Evolutionary conservation across 148 eudicot species (phyloP).

Genomic region (Camellia lanceoleosa): DNA sequence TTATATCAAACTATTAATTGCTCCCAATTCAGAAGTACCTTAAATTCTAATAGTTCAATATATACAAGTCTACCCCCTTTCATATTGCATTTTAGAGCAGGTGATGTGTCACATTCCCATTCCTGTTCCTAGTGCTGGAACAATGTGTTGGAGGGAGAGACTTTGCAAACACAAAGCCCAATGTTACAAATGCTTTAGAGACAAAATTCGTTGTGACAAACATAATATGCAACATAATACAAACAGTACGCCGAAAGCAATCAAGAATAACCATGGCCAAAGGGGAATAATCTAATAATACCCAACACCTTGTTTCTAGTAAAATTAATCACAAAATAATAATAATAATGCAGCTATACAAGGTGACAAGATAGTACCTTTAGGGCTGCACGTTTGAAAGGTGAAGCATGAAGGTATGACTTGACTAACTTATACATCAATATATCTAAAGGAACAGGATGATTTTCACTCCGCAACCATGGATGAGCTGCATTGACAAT

Average conservation of each 20-base stretch:
- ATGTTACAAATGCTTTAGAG: background rate
- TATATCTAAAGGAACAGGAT: constrained; percentile 55
- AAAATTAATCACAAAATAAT: background rate
- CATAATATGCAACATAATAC: background rate
- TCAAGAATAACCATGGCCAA: background rate
- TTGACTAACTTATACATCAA: constrained; percentile 60
- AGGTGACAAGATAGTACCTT: constrained; percentile 35
- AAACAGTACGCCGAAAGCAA: background rate
- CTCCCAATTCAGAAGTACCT: too few species aligned
- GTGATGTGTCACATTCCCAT: too few species aligned
- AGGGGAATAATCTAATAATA: too few species aligned
- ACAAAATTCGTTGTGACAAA: background rate
- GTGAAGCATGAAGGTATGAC: constrained; percentile 59
- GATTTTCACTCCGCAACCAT: constrained; percentile 52
- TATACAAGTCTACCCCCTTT: too few species aligned
- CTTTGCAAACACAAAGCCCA: too few species aligned
- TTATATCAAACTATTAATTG: too few species aligned
- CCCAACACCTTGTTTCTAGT: background rate
- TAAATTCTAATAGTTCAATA: too few species aligned
- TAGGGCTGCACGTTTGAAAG: constrained; percentile 61
- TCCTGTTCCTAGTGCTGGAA: too few species aligned
- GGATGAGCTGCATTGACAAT: constrained; percentile 51
- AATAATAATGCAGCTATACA: background rate
- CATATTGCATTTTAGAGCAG: too few species aligned
- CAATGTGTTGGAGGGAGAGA: too few species aligned